phyloP scores from a whole-genome alignment of 495 filamentous ascomycete genomes.

The Xylaria telfairii region DNA sequence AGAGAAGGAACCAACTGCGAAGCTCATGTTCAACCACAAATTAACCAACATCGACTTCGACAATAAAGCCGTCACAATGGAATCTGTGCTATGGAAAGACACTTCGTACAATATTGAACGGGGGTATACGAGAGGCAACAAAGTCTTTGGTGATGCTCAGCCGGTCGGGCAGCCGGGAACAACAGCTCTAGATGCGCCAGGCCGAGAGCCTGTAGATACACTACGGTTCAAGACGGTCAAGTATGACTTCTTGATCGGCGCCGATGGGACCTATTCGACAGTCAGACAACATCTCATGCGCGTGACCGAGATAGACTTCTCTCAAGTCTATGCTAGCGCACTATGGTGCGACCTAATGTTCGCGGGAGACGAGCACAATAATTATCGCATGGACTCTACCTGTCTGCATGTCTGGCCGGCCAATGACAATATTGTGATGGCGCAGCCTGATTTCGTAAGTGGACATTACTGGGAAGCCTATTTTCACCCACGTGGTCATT shows the following conservation, averaged over 20 bases:
- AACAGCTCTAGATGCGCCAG: too few relatives aligned
- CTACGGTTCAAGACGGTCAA: conserved; percentile 47
- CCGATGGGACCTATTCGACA: conserved; percentile 81
- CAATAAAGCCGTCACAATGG: conserved; percentile 26
- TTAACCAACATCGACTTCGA: conserved; percentile 73
- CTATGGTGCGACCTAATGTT: conserved; percentile 86
- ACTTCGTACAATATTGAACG: background rate
- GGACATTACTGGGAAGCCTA: too few relatives aligned
- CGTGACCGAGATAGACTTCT: conserved; percentile 71
- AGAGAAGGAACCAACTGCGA: conserved; percentile 72
- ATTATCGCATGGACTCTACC: conserved; percentile 48
- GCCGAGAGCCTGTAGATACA: conserved; percentile 54
- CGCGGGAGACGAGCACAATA: conserved; percentile 30
- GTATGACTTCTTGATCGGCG: conserved; percentile 79
- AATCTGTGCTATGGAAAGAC: background rate
- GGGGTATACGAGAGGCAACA: background rate
- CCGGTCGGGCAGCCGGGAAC: background rate
- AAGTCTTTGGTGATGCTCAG: background rate
- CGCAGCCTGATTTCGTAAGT: conserved; percentile 65
- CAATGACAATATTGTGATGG: conserved; percentile 82
- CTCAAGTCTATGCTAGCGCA: conserved; percentile 83
- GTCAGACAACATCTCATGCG: conserved; percentile 81
- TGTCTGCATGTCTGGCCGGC: conserved; percentile 87
- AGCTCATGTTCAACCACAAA: conserved; percentile 76
- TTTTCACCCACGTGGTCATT: too few relatives aligned